These are phyloP conservation scores for Perkinsus chesapeaki DNA, from an alignment of 169 alveolate species.

Conservation along the genomic window DNA sequence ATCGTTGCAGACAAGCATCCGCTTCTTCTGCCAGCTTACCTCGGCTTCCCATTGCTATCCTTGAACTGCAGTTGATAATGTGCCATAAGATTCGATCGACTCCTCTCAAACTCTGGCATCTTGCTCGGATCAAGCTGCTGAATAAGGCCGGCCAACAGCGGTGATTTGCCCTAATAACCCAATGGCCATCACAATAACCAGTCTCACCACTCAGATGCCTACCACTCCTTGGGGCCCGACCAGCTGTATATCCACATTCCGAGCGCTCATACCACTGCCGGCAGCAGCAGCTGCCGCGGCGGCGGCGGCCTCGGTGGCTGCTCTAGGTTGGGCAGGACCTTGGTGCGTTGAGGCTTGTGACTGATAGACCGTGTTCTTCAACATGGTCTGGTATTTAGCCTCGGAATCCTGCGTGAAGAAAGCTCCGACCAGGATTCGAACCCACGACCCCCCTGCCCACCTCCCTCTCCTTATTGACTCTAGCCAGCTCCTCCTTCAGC, in stretches of 20 bases:
- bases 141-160: neutral
- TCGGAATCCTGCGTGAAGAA: neutral
- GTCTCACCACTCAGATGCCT: neutral
- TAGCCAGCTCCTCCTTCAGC: neutral
- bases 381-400: neutral
- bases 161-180: neutral
- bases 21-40: neutral
- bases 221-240: neutral
- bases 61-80: neutral
- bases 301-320: neutral
- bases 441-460: neutral
- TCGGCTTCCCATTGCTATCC: neutral
- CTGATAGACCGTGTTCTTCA: neutral
- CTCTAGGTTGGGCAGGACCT: neutral
- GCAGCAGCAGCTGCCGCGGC: too few species aligned
- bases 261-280: neutral
- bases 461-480: conserved; percentile 1
- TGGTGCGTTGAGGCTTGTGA: neutral
- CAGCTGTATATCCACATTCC: neutral
- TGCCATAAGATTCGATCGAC: neutral
- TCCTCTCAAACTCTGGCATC: neutral
- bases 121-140: neutral
- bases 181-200: neutral
- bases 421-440: neutral
- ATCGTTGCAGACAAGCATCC: neutral